Evolutionary conservation across 2,329 filamentous ascomycete species (phyloP).

Genomic region (Aspergillus floridensis): DNA sequence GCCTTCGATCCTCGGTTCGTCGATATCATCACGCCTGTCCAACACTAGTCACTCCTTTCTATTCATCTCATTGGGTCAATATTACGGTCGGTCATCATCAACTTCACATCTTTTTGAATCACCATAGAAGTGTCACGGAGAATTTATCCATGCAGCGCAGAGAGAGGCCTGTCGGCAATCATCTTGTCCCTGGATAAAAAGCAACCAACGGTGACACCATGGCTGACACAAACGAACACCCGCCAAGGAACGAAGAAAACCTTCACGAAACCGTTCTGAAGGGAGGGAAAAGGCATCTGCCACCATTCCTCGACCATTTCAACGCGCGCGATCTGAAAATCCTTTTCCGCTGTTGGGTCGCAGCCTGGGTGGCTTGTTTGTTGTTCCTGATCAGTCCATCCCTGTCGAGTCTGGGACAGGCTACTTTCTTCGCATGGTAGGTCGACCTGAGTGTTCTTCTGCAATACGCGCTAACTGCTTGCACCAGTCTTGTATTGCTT

Average conservation of each 20-base stretch:
- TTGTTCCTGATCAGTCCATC: conserved; percentile 50
- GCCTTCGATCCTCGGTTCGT: too few species aligned
- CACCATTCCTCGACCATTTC: conserved; percentile 44
- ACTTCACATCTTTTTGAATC: too few species aligned
- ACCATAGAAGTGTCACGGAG: too few species aligned
- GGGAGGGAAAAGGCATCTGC: conserved; percentile 11
- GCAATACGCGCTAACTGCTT: not conserved
- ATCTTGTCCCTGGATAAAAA: not conserved
- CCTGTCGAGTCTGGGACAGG: conserved; percentile 41
- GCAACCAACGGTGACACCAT: not conserved
- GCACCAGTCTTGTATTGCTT: conserved; percentile 38
- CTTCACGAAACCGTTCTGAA: not conserved
- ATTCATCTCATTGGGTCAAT: not conserved
- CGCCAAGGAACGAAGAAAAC: not conserved
- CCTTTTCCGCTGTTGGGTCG: conserved; percentile 48
- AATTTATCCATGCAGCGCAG: not conserved
- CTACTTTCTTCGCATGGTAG: conserved; percentile 45
- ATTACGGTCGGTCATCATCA: not conserved
- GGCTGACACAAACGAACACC: not conserved
- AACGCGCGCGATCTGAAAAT: conserved; percentile 49
- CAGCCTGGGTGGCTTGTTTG: conserved; percentile 47
- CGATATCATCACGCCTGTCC: not conserved
- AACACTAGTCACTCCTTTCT: too few species aligned
- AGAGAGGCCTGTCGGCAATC: not conserved
- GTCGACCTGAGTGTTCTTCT: not conserved